Conservation (phyloP, 371 early-diverging fungal genomes). For the Circinella minor region DNA sequence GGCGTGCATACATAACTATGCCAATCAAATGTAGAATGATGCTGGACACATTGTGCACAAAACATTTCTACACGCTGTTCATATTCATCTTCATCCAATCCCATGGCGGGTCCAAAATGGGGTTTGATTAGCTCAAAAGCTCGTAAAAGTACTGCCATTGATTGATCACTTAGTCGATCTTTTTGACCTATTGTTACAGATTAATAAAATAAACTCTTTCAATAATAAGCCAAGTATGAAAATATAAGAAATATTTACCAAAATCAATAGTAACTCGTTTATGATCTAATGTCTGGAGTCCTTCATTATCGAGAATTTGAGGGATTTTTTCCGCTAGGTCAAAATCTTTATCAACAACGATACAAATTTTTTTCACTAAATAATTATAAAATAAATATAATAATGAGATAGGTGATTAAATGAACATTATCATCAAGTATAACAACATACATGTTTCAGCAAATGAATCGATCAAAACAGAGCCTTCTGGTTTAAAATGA, state of each 20-base stretch:
- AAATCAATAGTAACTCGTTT: slow-evolving; percentile 24
- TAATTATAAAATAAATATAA: background rate
- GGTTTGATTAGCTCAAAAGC: slow-evolving; percentile 19
- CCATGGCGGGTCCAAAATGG: slow-evolving; percentile 32
- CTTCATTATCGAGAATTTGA: slow-evolving; percentile 20
- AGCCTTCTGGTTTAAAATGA: slow-evolving; percentile 34
- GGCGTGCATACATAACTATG: slow-evolving; percentile 13
- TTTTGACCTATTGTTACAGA: slow-evolving; percentile 1
- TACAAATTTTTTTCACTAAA: slow-evolving; percentile 27
- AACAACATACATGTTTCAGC: slow-evolving; percentile 35
- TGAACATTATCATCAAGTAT: background rate
- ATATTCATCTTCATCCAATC: slow-evolving; percentile 38
- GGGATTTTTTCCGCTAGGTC: slow-evolving; percentile 30
- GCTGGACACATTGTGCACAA: slow-evolving; percentile 40
- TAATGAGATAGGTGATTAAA: background rate
- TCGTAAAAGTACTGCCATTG: slow-evolving; percentile 28
- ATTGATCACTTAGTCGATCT: slow-evolving; percentile 33
- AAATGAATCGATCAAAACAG: slow-evolving; percentile 44
- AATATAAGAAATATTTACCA: slow-evolving; percentile 18
- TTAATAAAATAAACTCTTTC: background rate
- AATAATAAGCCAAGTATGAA: background rate
- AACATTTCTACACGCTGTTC: slow-evolving; percentile 43
- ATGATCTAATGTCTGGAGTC: slow-evolving; percentile 25
- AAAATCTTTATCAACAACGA: slow-evolving; percentile 22
- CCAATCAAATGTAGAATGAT: slow-evolving; percentile 36